Base-by-base conservation (phyloP, 1,139 yeast species). In the Hemisphaericaspora xylofermentans region DNA sequence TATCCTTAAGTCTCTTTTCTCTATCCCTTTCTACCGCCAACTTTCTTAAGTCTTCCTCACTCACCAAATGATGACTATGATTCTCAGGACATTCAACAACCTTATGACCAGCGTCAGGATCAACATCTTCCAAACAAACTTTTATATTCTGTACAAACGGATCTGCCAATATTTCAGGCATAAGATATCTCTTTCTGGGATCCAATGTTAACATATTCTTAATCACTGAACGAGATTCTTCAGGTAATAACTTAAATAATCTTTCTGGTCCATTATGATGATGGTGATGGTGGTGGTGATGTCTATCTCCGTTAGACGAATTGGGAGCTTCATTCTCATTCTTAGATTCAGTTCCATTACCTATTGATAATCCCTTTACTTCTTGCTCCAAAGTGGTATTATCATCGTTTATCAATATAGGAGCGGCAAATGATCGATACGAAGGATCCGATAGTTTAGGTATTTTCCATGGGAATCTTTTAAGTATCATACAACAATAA, bases 391-490 rank as follows among this genome's bases (percentile, higher is more conserved):
- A 18, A 30, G 21, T 13, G 9, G 34, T 29, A 35, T 39, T 39
- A 13, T 33, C 21, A 12, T 36, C 35, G 24, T 43, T 27, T n/a
- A 35, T 38, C 19, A 45, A 39, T 22, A 42, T 43, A 3, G 48
- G 47, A 3, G 48, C 51, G 5, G 45, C 46, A 40, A 62, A 62
- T 56, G 72, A 60, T 58, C 76, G 54, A 68, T 63, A 66, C 55
- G 82, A 74, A 27, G 77, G 75, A 53, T 84, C 89, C 14, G 74
- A 63, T 25, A 65, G 61, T 50, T 78, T 77, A 21, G 93, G 91
- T 6, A 82, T 71, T 53, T 84, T 84, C 94, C 94, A 85, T 1
- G 94, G 94, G 59, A 85, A 85, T 49, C 88, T 65, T 53, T 78
- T 75, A 43, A 84, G 64, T 6, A 79, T 67, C 88, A 85, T 83